Evolutionary conservation across 2,329 filamentous ascomycete genomes (phyloP).

Genomic region (Sclerotinia borealis): DNA sequence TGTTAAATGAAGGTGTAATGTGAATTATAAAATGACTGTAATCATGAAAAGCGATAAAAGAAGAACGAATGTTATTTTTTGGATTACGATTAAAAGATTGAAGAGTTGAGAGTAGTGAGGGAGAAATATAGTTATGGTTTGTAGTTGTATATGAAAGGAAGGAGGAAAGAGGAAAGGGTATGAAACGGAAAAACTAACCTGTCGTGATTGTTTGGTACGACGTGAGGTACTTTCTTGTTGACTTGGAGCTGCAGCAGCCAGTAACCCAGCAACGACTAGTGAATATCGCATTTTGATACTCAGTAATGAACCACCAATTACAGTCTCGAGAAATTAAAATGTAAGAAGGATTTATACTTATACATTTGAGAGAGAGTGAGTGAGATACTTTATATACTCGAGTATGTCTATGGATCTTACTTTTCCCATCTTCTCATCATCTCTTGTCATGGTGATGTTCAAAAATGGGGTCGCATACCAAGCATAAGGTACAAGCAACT

Average conservation of each 20-base stretch:
- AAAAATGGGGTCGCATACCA: background rate
- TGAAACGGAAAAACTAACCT: background rate
- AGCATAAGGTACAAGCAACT: too few relatives aligned
- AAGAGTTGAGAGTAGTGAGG: background rate
- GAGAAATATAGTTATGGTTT: background rate
- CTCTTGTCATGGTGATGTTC: background rate
- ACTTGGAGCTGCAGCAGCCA: background rate
- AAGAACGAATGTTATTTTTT: background rate
- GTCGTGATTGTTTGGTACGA: conserved; percentile 2
- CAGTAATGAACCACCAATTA: background rate
- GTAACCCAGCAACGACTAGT: background rate
- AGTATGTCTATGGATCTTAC: background rate
- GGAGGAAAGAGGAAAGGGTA: too few relatives aligned
- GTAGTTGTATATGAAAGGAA: background rate
- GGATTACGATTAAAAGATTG: background rate
- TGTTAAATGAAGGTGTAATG: background rate
- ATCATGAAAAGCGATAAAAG: background rate
- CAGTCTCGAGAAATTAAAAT: background rate
- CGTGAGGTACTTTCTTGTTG: background rate
- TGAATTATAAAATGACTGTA: background rate
- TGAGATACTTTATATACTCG: background rate
- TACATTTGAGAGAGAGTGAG: background rate
- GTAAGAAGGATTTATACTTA: background rate
- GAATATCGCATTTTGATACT: conserved; percentile 1
- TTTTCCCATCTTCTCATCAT: background rate